These are phyloP conservation scores for Cercospora sojina DNA, from an alignment of 2,329 filamentous ascomycete genomes.

Conservation along the genomic window DNA sequence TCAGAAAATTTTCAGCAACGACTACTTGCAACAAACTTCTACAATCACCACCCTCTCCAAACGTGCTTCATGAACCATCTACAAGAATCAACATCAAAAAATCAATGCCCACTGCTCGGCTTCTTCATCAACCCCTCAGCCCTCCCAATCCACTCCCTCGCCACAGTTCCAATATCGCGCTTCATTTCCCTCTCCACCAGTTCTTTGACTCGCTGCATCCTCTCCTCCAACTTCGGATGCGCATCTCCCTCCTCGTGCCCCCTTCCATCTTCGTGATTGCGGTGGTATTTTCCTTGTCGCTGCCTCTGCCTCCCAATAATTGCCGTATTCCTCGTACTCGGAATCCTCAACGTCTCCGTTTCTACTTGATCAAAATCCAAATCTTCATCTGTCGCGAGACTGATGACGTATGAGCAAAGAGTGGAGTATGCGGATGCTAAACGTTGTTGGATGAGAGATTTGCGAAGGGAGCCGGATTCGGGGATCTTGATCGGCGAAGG, in stretches of 20 bases:
- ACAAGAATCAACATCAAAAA: background rate
- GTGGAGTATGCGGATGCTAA: slow-evolving; percentile 74
- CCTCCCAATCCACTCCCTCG: slow-evolving; percentile 53
- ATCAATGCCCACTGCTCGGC: slow-evolving; percentile 47
- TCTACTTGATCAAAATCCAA: slow-evolving; percentile 70
- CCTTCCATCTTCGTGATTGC: too few relatives aligned
- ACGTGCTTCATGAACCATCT: too few relatives aligned
- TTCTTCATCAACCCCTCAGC: slow-evolving; percentile 50
- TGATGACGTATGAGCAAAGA: slow-evolving; percentile 73
- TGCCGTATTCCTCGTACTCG: slow-evolving; percentile 83
- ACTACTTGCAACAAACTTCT: too few relatives aligned
- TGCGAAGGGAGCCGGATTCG: slow-evolving; percentile 39
- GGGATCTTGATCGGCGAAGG: slow-evolving; percentile 27
- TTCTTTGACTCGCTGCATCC: background rate
- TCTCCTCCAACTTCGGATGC: slow-evolving; percentile 35
- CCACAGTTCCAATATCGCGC: slow-evolving; percentile 46
- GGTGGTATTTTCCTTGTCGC: background rate
- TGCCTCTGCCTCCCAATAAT: slow-evolving; percentile 63
- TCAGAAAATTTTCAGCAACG: too few relatives aligned
- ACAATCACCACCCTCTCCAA: too few relatives aligned
- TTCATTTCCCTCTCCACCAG: slow-evolving; percentile 59
- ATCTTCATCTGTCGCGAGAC: slow-evolving; percentile 61
- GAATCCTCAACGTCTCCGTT: slow-evolving; percentile 83
- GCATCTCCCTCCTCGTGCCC: slow-evolving; percentile 55
- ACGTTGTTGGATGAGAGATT: slow-evolving; percentile 33